Evolutionary conservation across 805 yeast genomes (phyloP).

Genomic region (Lipomyces starkeyi): DNA sequence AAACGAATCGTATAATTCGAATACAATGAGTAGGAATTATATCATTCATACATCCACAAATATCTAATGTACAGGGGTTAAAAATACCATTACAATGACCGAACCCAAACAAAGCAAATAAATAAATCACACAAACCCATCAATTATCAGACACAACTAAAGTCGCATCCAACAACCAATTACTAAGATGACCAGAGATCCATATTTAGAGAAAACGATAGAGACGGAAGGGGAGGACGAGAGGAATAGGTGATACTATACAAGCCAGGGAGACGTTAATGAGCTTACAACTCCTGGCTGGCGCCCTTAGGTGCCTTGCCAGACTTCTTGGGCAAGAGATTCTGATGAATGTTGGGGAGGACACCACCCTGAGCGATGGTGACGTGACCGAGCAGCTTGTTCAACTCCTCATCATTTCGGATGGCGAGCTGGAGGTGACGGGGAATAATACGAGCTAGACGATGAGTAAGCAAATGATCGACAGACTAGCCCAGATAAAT

Average conservation of each 20-base stretch:
- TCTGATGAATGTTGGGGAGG: constrained; percentile 94
- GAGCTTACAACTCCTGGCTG: constrained; percentile 42
- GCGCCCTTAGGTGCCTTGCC: constrained; percentile 43
- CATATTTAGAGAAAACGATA: constrained; percentile 14
- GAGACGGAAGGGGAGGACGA: constrained; percentile 13
- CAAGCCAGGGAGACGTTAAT: background rate
- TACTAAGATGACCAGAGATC: constrained; percentile 9
- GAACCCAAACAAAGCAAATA: constrained; percentile 30
- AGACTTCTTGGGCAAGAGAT: constrained; percentile 83
- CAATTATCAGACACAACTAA: background rate
- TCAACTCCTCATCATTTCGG: constrained; percentile 98
- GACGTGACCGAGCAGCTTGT: constrained; percentile 89
- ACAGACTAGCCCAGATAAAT: background rate
- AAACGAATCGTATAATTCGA: background rate
- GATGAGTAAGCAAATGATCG: background rate
- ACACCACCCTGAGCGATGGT: constrained; percentile 99
- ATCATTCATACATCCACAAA: constrained; percentile 29
- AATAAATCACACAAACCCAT: constrained; percentile 12
- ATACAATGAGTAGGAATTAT: constrained; percentile 2
- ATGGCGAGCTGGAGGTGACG: constrained; percentile 98
- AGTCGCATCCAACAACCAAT: background rate
- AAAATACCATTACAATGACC: constrained; percentile 32
- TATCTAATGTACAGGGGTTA: constrained; percentile 34
- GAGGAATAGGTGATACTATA: background rate
- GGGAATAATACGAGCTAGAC: constrained; percentile 87